Conservation (phyloP, 78 protist species). For the Emiliania huxleyi region DNA sequence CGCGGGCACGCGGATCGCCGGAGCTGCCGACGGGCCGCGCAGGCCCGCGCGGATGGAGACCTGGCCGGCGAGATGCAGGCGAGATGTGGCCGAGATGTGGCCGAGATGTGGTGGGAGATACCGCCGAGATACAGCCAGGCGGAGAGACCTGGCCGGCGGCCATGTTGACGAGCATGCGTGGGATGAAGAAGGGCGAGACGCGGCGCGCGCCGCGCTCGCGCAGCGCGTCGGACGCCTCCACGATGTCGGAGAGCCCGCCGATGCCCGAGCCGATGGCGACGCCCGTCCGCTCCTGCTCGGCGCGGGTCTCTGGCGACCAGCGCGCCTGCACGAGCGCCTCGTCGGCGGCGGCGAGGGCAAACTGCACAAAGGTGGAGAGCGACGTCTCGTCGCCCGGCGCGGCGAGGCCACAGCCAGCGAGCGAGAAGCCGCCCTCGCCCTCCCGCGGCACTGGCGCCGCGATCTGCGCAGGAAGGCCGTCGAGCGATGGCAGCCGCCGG, state of each 20-base stretch:
- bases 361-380: constrained; percentile 51
- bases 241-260: constrained; percentile 73
- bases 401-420: background rate
- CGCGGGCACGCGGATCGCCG: no score
- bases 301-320: background rate
- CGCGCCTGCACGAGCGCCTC: constrained; percentile 76
- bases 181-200: constrained; percentile 84
- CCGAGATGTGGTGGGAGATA: no score
- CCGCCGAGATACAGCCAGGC: no score
- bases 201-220: constrained; percentile 1
- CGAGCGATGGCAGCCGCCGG: background rate
- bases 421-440: background rate
- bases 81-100: no score
- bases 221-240: background rate
- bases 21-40: background rate
- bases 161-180: constrained; percentile 83
- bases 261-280: constrained; percentile 85
- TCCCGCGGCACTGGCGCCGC: constrained; percentile 51
- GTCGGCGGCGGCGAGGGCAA: constrained; percentile 75
- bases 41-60: background rate
- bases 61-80: constrained; percentile 81
- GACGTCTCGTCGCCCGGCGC: background rate
- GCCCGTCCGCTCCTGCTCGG: constrained; percentile 38
- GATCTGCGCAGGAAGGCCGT: constrained; percentile 22
- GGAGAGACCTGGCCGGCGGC: constrained; percentile 80